These are phyloP conservation scores for Xanthoconium purpureum DNA, from an alignment of 768 basidiomycete genomes.

Conservation along the genomic window DNA sequence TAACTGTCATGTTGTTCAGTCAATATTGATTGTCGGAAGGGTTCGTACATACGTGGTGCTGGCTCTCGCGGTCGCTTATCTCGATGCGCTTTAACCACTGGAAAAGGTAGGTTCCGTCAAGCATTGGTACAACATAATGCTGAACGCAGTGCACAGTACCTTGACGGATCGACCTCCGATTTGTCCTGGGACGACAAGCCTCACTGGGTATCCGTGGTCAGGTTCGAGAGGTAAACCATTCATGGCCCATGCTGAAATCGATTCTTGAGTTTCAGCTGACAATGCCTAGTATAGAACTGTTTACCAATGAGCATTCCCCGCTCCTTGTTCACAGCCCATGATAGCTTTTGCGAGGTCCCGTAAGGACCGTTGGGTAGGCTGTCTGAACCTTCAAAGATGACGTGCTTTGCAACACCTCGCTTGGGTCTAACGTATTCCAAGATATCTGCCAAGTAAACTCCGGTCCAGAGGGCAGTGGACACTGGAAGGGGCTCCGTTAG, in stretches of 20 bases:
- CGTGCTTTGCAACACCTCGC: slow-evolving; percentile 40
- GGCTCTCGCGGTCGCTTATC: slow-evolving; percentile 46
- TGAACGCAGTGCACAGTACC: slow-evolving; percentile 9
- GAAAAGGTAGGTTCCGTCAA: neutral
- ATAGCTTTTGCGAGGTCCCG: slow-evolving; percentile 48
- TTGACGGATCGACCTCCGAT: slow-evolving; percentile 60
- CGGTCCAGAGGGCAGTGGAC: slow-evolving; percentile 57
- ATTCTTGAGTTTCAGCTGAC: neutral
- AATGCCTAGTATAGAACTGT: neutral
- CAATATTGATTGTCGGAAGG: neutral
- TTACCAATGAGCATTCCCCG: slow-evolving; percentile 50
- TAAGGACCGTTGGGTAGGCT: slow-evolving; percentile 57
- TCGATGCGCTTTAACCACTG: slow-evolving; percentile 60
- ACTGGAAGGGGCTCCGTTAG: slow-evolving; percentile 22
- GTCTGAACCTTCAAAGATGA: slow-evolving; percentile 60
- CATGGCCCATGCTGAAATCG: slow-evolving; percentile 47
- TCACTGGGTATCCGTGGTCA: slow-evolving; percentile 65
- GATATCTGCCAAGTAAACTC: slow-evolving; percentile 55
- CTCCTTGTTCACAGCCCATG: slow-evolving; percentile 43
- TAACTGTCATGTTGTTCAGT: slow-evolving; percentile 18
- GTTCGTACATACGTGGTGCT: slow-evolving; percentile 42
- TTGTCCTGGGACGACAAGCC: slow-evolving; percentile 59
- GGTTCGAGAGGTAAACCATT: slow-evolving; percentile 57
- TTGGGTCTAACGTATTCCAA: slow-evolving; percentile 44
- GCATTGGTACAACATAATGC: neutral